Base-by-base conservation (phyloP, 192 early-diverging fungal species). In the Coemansia sp. region DNA sequence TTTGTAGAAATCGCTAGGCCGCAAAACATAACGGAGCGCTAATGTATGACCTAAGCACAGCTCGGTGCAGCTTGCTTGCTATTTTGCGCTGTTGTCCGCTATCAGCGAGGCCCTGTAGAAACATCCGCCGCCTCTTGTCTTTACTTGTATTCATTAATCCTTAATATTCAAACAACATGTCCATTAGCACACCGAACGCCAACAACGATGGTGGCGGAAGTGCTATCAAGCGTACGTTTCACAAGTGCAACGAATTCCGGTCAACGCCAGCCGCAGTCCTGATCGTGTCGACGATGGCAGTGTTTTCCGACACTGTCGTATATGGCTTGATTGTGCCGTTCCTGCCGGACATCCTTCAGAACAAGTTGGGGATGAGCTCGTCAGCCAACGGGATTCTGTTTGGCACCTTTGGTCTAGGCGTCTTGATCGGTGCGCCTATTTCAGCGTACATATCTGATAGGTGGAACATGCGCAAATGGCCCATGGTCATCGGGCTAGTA, bases 281-380 rank as follows among this genome's bases (percentile, higher is more conserved):
- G 31, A 58, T 51, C 1, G 78, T 81, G 0, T 75, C 78, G 21
- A 81, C 78, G 1, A 70, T 89, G 82, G 87, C 90, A 34, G 80
- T 91, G 29, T 91, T 91, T 68, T 86, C 85, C 38, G 85, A 86
- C 61, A 86, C 86, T 68, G 75, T 91, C 8, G 89, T 92, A 15
- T 92, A 92, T 62, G 91, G 91, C 23, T 80, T 91, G 8, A 87
- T 89, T 4, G 86, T 93, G 5, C 91, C 91, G 15, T 85, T 89
- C 62, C 75, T 91, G 48, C 91, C 91, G 17, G 78, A 86, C 25
- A 85, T 93, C 5, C 84, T 93, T 2, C 76, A 84, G 58, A 86
- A 89, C 9, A 72, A 85, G 57, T 82, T 89, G 39, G 83, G 82
- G 23, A 84, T 86, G 62, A 79, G 80, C 65, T 84, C 85, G 11